Percentiles rank a stretch among this genome's conserved stretches.
phyloP scores from a whole-genome alignment of 192 early-diverging fungal species.

The Funneliformis geosporum region DNA sequence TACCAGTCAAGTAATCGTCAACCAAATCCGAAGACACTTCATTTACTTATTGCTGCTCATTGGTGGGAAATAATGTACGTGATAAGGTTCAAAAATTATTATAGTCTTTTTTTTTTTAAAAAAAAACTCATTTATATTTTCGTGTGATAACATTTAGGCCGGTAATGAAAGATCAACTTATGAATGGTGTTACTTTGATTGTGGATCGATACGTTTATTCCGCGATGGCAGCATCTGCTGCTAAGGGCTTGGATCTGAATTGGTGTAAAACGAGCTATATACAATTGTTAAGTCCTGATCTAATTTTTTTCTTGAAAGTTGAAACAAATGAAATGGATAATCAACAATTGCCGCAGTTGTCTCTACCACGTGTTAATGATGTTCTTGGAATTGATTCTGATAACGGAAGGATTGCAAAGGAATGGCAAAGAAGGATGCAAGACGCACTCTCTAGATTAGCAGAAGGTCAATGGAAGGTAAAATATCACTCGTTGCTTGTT shows the following conservation, averaged over 20 bases:
- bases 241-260: conserved; percentile 19
- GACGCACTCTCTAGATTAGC: conserved; percentile 16
- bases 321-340: not conserved
- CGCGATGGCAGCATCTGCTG: conserved; percentile 21
- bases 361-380: not conserved
- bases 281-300: conserved; percentile 21
- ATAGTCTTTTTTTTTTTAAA: not conserved
- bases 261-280: conserved; percentile 28
- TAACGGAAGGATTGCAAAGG: not conserved
- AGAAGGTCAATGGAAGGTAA: conserved; percentile 32
- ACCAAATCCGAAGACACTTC: conserved; percentile 24
- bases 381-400: not conserved
- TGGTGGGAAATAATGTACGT: conserved; percentile 35
- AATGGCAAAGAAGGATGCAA: conserved; percentile 30
- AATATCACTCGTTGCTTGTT: not conserved
- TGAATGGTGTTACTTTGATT: conserved; percentile 24
- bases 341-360: not conserved
- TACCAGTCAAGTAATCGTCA: conserved; percentile 24
- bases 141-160: conserved; percentile 3
- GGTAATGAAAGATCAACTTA: conserved; percentile 23
- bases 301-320: conserved; percentile 25
- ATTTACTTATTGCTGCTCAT: conserved; percentile 30
- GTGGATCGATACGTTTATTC: conserved; percentile 31
- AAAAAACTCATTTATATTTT: not conserved
- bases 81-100: not conserved